Conservation (phyloP, 495 filamentous ascomycete genomes). For the Paragyromitra xinjiangensis region DNA sequence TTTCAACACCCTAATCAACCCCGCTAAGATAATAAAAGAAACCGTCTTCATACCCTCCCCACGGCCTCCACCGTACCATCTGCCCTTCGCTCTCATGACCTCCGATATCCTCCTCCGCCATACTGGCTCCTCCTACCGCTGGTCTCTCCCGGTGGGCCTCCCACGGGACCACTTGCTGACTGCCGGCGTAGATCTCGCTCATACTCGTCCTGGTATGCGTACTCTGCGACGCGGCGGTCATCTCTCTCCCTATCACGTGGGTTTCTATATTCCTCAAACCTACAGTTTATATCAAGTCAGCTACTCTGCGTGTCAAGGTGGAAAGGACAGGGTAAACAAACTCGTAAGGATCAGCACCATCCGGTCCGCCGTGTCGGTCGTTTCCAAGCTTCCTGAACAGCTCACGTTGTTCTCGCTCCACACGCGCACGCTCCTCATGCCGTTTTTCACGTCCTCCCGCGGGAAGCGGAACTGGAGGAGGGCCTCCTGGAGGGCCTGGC, state of each 20-base stretch:
- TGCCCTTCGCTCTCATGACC: slow-evolving; percentile 4
- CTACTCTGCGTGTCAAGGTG: background rate
- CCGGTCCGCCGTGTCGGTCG: slow-evolving; percentile 14
- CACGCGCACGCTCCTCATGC: slow-evolving; percentile 34
- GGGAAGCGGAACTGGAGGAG: background rate
- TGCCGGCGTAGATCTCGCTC: slow-evolving; percentile 35
- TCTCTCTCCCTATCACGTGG: slow-evolving; percentile 41
- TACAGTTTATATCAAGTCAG: slow-evolving; percentile 5
- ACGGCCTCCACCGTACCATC: slow-evolving; percentile 21
- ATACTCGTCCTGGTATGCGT: slow-evolving; percentile 49
- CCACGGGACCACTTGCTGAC: slow-evolving; percentile 23
- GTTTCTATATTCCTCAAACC: slow-evolving; percentile 35
- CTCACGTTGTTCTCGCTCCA: slow-evolving; percentile 41
- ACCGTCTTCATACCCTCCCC: slow-evolving; percentile 29
- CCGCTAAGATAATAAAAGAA: slow-evolving; percentile 41
- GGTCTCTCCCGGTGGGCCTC: slow-evolving; percentile 22
- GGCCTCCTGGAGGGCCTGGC: slow-evolving; percentile 23
- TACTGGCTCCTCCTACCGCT: slow-evolving; percentile 38
- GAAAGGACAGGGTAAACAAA: slow-evolving; percentile 35
- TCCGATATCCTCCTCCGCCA: slow-evolving; percentile 22
- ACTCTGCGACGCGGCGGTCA: slow-evolving; percentile 45
- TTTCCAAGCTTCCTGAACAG: slow-evolving; percentile 33
- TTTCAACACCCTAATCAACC: slow-evolving; percentile 31
- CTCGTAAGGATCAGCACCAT: slow-evolving; percentile 47
- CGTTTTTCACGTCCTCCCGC: slow-evolving; percentile 20